These are phyloP conservation scores for Nowakowskiella sp. DNA, from an alignment of 192 early-diverging fungal species.

Conservation along the genomic window DNA sequence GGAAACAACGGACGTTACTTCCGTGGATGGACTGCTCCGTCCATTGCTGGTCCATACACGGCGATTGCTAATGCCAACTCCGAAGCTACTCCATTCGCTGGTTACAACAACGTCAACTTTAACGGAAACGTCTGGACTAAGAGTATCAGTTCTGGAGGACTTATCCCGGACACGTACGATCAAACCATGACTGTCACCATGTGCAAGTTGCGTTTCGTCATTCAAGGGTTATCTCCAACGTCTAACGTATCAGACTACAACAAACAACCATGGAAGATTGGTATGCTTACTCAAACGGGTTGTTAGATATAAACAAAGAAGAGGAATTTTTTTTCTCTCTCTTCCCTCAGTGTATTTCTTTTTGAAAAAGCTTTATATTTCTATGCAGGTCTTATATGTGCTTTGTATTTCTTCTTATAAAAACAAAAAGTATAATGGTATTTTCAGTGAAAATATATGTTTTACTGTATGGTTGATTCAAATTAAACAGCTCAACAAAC, in stretches of 20 bases:
- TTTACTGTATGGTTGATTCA: too few relatives aligned
- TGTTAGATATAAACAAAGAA: too few relatives aligned
- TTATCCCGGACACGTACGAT: constrained; percentile 10
- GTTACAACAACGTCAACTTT: constrained; percentile 10
- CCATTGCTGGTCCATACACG: neutral
- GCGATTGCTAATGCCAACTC: neutral
- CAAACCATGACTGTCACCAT: constrained; percentile 2
- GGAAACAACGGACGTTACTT: too few relatives aligned
- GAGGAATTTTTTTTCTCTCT: too few relatives aligned
- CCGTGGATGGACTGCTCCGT: too few relatives aligned
- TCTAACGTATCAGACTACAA: neutral
- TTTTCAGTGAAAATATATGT: too few relatives aligned
- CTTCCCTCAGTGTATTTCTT: too few relatives aligned
- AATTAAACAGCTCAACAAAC: too few relatives aligned
- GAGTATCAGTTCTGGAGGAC: constrained; percentile 8
- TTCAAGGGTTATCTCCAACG: constrained; percentile 7
- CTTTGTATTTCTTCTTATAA: too few relatives aligned
- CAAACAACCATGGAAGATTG: neutral
- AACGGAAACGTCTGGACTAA: constrained; percentile 7
- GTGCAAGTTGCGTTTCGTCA: constrained; percentile 14
- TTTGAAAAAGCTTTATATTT: too few relatives aligned
- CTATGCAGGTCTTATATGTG: too few relatives aligned
- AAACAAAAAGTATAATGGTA: too few relatives aligned
- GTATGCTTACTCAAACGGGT: neutral
- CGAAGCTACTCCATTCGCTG: neutral